Evolutionary conservation across 2,329 filamentous ascomycete species (phyloP).

Genomic region (Domatiomyces catenatus): DNA sequence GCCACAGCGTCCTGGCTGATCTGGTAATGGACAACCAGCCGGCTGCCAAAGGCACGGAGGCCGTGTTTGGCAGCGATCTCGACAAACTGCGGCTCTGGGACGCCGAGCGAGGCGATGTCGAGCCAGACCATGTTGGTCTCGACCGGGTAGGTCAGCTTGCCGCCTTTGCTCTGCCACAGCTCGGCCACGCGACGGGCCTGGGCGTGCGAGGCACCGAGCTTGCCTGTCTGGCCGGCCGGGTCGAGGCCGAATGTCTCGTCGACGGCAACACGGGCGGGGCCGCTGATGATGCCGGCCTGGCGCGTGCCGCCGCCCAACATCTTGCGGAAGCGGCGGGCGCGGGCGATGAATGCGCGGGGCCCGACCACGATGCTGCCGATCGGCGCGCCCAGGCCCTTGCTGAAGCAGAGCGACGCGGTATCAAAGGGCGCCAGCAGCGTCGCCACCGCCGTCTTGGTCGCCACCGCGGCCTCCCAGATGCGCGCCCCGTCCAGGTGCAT

Average conservation of each 20-base stretch:
- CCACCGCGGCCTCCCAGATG: constrained; percentile 65
- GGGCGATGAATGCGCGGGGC: constrained; percentile 42
- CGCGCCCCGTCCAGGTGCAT: constrained; percentile 68
- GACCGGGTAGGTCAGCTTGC: constrained; percentile 50
- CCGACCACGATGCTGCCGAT: constrained; percentile 62
- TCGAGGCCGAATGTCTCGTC: constrained; percentile 59
- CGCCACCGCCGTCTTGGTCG: constrained; percentile 44
- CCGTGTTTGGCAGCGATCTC: constrained; percentile 42
- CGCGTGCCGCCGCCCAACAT: constrained; percentile 63
- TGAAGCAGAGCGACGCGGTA: constrained; percentile 62
- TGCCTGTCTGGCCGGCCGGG: constrained; percentile 43
- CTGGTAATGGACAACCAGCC: constrained; percentile 56
- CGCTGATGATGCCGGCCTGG: constrained; percentile 60
- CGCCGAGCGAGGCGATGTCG: constrained; percentile 48
- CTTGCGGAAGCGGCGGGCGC: constrained; percentile 63
- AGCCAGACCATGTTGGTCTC: constrained; percentile 93
- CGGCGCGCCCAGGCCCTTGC: constrained; percentile 67
- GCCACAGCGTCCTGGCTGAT: constrained; percentile 25
- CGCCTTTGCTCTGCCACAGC: constrained; percentile 55
- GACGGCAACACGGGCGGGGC: constrained; percentile 60
- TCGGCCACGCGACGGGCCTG: constrained; percentile 47
- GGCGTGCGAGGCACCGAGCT: constrained; percentile 44
- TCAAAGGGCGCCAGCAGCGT: constrained; percentile 56
- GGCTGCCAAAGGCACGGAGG: constrained; percentile 39
- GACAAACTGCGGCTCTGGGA: constrained; percentile 38